Percentiles rank a stretch among this genome's conserved stretches.
Evolutionary conservation across 2,329 filamentous ascomycete species (phyloP).

Genomic region (Xylaria sp.): DNA sequence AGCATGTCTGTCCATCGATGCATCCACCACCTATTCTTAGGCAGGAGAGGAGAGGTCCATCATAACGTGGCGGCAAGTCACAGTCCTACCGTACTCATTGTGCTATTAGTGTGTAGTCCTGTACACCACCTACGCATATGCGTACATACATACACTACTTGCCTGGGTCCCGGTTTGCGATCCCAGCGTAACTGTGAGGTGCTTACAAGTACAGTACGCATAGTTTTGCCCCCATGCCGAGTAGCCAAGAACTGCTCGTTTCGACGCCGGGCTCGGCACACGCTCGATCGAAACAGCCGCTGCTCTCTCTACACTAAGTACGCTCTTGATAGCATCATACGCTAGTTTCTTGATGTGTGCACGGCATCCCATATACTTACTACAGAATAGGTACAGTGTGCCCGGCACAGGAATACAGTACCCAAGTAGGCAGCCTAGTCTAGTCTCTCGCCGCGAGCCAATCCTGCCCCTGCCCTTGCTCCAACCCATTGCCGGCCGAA

Average conservation of each 20-base stretch:
- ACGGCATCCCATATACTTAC: background rate
- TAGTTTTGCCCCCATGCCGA: background rate
- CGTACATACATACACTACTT: background rate
- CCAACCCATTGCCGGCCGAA: conserved; percentile 30
- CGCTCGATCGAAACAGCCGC: conserved; percentile 6
- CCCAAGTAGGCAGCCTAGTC: background rate
- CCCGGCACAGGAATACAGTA: background rate
- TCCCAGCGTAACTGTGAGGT: background rate
- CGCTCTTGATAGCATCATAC: background rate
- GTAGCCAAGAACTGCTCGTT: conserved; percentile 17
- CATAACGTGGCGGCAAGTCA: background rate
- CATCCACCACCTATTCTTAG: background rate
- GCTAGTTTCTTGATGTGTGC: background rate
- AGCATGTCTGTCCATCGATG: background rate
- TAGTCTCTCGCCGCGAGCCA: conserved; percentile 2
- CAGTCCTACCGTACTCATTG: background rate
- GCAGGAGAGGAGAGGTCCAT: background rate
- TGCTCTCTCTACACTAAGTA: background rate
- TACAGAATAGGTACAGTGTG: background rate
- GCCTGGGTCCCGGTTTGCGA: conserved; percentile 1
- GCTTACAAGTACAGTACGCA: background rate
- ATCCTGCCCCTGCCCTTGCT: conserved; percentile 12
- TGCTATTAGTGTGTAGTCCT: background rate
- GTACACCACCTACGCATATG: background rate
- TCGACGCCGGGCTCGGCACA: conserved; percentile 30